phyloP scores from a whole-genome alignment of 495 filamentous ascomycete species.

The Cladorrhinum samala region DNA sequence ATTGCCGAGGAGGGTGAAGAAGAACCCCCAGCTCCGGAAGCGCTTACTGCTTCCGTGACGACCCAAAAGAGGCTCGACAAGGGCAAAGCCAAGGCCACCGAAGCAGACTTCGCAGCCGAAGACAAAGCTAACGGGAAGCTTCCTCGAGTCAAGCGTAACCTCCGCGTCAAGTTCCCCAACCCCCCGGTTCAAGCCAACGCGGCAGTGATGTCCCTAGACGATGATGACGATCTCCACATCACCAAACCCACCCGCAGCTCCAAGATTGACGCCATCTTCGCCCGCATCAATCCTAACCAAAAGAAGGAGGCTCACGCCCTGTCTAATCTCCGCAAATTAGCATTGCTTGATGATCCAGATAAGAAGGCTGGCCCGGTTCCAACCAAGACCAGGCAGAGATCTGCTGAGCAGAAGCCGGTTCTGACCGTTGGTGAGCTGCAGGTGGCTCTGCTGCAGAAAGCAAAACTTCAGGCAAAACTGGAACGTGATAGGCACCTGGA shows the following conservation, averaged over 20 bases:
- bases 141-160: slow-evolving; percentile 28
- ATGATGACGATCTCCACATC: slow-evolving; percentile 37
- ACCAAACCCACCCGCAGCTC: slow-evolving; percentile 24
- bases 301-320: slow-evolving; percentile 58
- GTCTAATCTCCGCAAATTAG: slow-evolving; percentile 62
- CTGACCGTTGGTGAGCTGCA: slow-evolving; percentile 69
- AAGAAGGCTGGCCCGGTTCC: slow-evolving; percentile 19
- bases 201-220: slow-evolving; percentile 28
- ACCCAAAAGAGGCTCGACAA: slow-evolving; percentile 39
- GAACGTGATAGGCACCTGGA: slow-evolving; percentile 76
- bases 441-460: slow-evolving; percentile 57
- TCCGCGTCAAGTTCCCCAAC: slow-evolving; percentile 37
- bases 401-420: slow-evolving; percentile 28
- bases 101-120: slow-evolving; percentile 19
- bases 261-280: slow-evolving; percentile 56
- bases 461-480: slow-evolving; percentile 69
- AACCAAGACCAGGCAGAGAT: slow-evolving; percentile 16
- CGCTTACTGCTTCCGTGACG: slow-evolving; percentile 12
- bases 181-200: slow-evolving; percentile 20
- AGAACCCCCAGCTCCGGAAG: slow-evolving; percentile 31
- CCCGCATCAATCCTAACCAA: slow-evolving; percentile 55
- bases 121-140: slow-evolving; percentile 4
- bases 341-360: slow-evolving; percentile 60
- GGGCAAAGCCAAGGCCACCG: slow-evolving; percentile 48
- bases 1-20: slow-evolving; percentile 18